Conservation (phyloP, 2,329 filamentous ascomycete species). For the Fusarium circinatum region DNA sequence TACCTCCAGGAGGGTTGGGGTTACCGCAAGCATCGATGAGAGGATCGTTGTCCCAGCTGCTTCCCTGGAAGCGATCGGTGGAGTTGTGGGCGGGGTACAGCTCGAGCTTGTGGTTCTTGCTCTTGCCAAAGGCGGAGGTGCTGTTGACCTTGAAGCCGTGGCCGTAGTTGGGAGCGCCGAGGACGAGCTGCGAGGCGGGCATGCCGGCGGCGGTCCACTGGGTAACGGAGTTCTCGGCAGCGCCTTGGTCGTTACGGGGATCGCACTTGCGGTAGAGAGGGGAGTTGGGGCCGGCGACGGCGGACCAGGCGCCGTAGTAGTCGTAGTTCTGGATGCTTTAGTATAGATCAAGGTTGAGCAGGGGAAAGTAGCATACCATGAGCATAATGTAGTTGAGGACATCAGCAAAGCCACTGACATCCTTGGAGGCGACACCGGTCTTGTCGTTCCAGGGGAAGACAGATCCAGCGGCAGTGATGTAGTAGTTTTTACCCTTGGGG, state of each 20-base stretch:
- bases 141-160: conserved; percentile 36
- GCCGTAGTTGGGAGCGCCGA: conserved; percentile 28
- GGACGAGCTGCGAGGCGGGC: conserved; percentile 28
- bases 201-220: conserved; percentile 31
- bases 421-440: conserved; percentile 11
- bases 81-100: conserved; percentile 32
- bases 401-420: conserved; percentile 26
- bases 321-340: conserved; percentile 29
- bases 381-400: conserved; percentile 38
- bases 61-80: conserved; percentile 35
- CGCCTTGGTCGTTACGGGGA: conserved; percentile 29
- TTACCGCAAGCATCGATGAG: conserved; percentile 29
- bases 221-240: conserved; percentile 11
- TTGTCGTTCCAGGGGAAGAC: conserved; percentile 36
- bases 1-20: conserved; percentile 25
- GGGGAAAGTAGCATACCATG: conserved; percentile 11
- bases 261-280: conserved; percentile 21
- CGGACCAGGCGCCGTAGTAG: conserved; percentile 29
- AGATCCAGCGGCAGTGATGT: conserved; percentile 32
- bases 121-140: conserved; percentile 2
- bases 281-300: conserved; percentile 29
- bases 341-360: rapidly evolving
- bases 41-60: conserved; percentile 35
- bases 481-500: conserved; percentile 18
- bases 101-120: conserved; percentile 8